A percentile compares a stretch with the other conserved stretches of the same genome.
These are phyloP conservation scores for Beta lomatogona DNA, from an alignment of 179 eudicot genomes.

Conservation along the genomic window DNA sequence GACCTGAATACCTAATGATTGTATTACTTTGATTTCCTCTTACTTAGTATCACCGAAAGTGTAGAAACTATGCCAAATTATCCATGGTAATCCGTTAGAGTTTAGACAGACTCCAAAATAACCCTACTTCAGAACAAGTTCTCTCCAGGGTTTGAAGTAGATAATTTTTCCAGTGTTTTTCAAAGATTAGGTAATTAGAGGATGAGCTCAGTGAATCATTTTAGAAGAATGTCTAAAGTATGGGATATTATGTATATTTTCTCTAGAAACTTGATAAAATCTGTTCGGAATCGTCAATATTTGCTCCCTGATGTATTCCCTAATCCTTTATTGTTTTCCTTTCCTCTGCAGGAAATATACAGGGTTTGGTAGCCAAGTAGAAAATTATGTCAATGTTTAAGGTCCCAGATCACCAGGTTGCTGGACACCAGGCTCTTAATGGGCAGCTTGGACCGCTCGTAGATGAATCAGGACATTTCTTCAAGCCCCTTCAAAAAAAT, in stretches of 20 bases:
- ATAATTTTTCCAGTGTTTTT: too few species aligned
- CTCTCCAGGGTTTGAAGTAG: too few species aligned
- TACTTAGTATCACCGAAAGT: neutral
- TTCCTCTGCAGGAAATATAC: slow-evolving; percentile 14
- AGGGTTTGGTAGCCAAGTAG: neutral
- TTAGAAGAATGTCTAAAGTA: too few species aligned
- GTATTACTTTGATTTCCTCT: neutral
- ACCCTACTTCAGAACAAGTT: too few species aligned
- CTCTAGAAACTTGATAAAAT: neutral
- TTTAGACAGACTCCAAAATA: too few species aligned
- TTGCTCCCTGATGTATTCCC: neutral
- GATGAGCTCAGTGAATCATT: too few species aligned
- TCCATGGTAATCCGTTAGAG: too few species aligned
- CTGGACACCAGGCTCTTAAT: slow-evolving; percentile 71
- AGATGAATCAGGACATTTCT: slow-evolving; percentile 74
- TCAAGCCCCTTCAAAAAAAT: slow-evolving; percentile 86
- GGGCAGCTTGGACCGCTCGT: slow-evolving; percentile 81
- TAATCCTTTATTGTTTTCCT: neutral
- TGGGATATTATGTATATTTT: too few species aligned
- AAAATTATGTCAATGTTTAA: slow-evolving; percentile 45
- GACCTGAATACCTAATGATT: neutral
- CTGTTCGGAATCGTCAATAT: neutral
- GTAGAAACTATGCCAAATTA: too few species aligned
- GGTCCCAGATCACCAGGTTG: slow-evolving; percentile 86
- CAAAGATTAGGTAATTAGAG: too few species aligned